Conservation (phyloP, 768 basidiomycete species). For the Termitomyces sp. region DNA sequence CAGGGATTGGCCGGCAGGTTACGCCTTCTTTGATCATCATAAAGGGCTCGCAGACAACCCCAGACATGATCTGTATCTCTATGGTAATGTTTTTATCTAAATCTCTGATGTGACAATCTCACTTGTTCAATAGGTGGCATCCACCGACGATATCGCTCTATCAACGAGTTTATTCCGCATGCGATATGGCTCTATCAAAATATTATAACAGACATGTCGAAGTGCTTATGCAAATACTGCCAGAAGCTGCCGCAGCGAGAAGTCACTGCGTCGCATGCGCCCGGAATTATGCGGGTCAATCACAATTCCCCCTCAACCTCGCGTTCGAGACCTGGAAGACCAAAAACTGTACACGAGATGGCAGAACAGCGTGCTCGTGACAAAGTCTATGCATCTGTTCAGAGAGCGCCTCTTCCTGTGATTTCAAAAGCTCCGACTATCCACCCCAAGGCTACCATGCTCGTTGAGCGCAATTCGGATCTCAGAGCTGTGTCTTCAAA, state of each 20-base stretch:
- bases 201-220: conserved; percentile 33
- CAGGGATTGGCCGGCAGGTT: conserved; percentile 58
- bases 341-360: conserved; percentile 18
- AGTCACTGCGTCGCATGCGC: conserved; percentile 53
- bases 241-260: conserved; percentile 61
- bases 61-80: conserved; percentile 75
- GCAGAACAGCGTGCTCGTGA: conserved; percentile 21
- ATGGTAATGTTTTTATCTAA: conserved; percentile 38
- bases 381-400: conserved; percentile 36
- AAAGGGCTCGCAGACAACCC: conserved; percentile 52
- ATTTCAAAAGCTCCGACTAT: conserved; percentile 26
- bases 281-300: conserved; percentile 25
- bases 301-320: conserved; percentile 21
- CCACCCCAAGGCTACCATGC: conserved; percentile 37
- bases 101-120: background rate
- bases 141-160: conserved; percentile 61
- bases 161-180: conserved; percentile 84
- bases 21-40: conserved; percentile 70
- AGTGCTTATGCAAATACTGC: conserved; percentile 78
- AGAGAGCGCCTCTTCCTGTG: conserved; percentile 24
- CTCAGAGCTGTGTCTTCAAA: conserved; percentile 50
- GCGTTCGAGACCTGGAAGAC: conserved; percentile 14
- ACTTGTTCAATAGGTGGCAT: conserved; percentile 34
- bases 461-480: conserved; percentile 60
- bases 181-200: conserved; percentile 73